Base-by-base conservation (phyloP, 2,329 filamentous ascomycete genomes). In the Neoarthrinium moseri region DNA sequence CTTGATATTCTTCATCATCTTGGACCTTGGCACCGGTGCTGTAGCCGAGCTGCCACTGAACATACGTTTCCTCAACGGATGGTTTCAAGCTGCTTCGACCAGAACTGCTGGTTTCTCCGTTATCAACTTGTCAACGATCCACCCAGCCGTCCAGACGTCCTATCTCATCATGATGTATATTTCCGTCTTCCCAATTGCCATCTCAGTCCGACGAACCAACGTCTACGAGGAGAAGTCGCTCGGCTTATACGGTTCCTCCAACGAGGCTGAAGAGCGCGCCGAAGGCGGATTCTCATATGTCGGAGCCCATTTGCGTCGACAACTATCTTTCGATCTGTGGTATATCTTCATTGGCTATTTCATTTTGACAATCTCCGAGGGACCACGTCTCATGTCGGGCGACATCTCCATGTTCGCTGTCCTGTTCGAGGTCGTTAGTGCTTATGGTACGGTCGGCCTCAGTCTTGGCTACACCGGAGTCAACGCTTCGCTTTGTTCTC, bases 91-190 rank as follows among this genome's bases (percentile, higher is more conserved):
- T 1, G 84, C 86, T 0, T 85, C 89, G 5, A 97, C 92, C 1
- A 78, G 94, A 61, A 97, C 94, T 1, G 92, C 94, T 4, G 92
- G 94, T 0, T 96, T 96, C 60, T 78, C 87, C 1, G 88, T 87
- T 23, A 81, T 97, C 56, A 90, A 86, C 61, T 71, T 97, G 30
- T 73, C 87, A 2, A 70, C 79, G 0, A 73, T 99, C 2, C 91
- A 97, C 55, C 91, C 94, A 1, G 94, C 88, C 3, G 89, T 96
- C 47, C 91, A 96, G 59, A 90, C 95, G 12, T 89, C 91, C 20
- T 97, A 96, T 70, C 74, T 97, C 67, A 85, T 97, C 66, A 97
- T 97, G 94, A 97, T 97, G 94, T 97, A 97, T 67, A 96, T 97
- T 51, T 96, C 91, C 47, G 89, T 96, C 49, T 95, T 96, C 57